phyloP scores from a whole-genome alignment of 2,329 filamentous ascomycete species.

The Ascochyta koolunga region DNA sequence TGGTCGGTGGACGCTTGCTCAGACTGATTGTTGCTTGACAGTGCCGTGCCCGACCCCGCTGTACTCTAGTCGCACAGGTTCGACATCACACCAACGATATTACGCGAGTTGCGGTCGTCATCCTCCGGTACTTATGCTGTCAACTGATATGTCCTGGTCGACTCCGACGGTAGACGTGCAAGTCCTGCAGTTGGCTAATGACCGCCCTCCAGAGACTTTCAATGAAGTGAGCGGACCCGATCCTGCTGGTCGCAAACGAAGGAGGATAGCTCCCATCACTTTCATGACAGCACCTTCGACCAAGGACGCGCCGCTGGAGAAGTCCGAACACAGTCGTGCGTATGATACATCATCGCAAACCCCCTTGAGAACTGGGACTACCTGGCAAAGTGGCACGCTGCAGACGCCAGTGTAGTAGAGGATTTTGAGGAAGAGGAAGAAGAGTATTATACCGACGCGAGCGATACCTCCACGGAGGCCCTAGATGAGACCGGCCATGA shows the following conservation, averaged over 20 bases:
- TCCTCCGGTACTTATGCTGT: neutral
- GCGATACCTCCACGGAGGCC: neutral
- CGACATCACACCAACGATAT: neutral
- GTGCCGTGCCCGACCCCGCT: neutral
- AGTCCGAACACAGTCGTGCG: too few species aligned
- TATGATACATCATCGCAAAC: neutral
- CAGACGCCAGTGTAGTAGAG: neutral
- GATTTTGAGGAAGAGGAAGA: constrained; percentile 19
- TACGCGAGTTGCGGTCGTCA: neutral
- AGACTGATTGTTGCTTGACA: neutral
- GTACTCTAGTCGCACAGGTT: too few species aligned
- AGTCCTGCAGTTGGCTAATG: neutral
- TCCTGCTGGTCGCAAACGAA: constrained; percentile 2
- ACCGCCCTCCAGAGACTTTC: neutral
- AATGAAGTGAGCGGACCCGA: neutral
- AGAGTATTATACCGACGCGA: constrained; percentile 18
- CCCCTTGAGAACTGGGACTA: neutral
- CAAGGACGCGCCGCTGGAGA: neutral
- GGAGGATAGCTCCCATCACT: neutral
- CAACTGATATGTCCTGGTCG: neutral
- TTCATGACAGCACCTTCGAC: neutral
- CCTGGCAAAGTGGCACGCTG: constrained; percentile 1
- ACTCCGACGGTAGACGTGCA: neutral
- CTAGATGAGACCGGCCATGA: constrained; percentile 2
- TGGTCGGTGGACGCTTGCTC: too few species aligned